These are phyloP conservation scores for Lolium multiflorum DNA, from an alignment of 176 grass and related monocot species.

Conservation along the genomic window DNA sequence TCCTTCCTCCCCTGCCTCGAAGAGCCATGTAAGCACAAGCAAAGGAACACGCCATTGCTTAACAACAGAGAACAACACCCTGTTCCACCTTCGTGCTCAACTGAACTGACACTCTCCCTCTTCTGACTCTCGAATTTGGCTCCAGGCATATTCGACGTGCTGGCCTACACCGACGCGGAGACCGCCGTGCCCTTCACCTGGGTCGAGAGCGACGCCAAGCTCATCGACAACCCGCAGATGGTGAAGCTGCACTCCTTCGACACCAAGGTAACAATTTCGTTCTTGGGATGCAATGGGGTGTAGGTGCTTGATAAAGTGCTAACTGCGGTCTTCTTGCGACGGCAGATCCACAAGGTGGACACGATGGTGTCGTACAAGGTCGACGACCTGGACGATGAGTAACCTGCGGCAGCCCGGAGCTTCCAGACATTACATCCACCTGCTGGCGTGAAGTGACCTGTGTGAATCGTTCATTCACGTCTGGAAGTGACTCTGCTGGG, in stretches of 20 bases:
- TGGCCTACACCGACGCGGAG: conserved; percentile 95
- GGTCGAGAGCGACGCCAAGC: conserved; percentile 96
- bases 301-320: neutral
- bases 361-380: conserved; percentile 95
- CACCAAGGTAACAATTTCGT: conserved; percentile 71
- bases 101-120: neutral
- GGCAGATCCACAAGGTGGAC: conserved; percentile 99
- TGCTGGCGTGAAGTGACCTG: conserved; percentile 32
- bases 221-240: conserved; percentile 95
- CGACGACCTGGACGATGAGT: conserved; percentile 84
- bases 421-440: neutral
- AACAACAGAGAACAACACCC: neutral
- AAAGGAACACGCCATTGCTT: neutral
- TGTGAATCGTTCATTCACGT: conserved; percentile 99
- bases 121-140: neutral
- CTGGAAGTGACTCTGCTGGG: conserved; percentile 1
- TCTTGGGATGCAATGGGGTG: neutral
- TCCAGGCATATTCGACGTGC: conserved; percentile 89
- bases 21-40: conserved; percentile 75
- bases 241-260: conserved; percentile 97
- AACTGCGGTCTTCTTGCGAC: neutral
- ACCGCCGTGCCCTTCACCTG: conserved; percentile 75
- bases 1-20: conserved; percentile 96
- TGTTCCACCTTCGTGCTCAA: neutral
- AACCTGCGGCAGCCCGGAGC: neutral